These are phyloP conservation scores for Diversispora epigaea DNA, from an alignment of 192 early-diverging fungal species.

Conservation along the genomic window DNA sequence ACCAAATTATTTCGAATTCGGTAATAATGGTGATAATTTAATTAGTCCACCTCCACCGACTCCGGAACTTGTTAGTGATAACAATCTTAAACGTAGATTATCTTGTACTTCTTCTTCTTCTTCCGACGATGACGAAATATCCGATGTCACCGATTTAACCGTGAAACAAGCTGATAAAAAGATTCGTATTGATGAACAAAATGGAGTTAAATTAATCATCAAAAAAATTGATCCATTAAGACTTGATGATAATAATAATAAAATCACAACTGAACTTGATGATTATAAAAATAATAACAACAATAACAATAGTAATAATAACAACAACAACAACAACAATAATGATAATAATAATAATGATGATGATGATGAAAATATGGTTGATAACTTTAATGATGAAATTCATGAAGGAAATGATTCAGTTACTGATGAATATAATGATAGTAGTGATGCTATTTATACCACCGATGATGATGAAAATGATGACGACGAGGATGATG, in stretches of 20 bases:
- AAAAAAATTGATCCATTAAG: background rate
- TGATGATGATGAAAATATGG: background rate
- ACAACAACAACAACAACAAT: background rate
- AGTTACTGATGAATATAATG: background rate
- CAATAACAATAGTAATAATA: background rate
- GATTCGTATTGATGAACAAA: background rate
- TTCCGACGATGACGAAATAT: conserved; percentile 1
- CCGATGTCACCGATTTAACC: background rate
- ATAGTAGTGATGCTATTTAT: conserved; percentile 8
- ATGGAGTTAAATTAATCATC: background rate
- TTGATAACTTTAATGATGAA: background rate
- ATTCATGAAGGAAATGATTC: background rate
- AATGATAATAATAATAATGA: background rate
- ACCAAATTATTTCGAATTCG: conserved; percentile 15
- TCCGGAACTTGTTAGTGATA: conserved; percentile 23
- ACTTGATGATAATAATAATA: background rate
- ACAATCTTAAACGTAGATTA: conserved; percentile 12
- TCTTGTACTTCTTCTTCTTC: conserved; percentile 4
- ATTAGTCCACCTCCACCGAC: conserved; percentile 17
- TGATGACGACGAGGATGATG: background rate
- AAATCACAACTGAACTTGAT: background rate
- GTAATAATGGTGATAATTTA: background rate
- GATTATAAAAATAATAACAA: background rate
- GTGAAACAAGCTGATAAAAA: background rate
- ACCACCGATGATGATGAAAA: background rate